phyloP scores from a whole-genome alignment of 441 rosid genomes.

The Breynia disticha region DNA sequence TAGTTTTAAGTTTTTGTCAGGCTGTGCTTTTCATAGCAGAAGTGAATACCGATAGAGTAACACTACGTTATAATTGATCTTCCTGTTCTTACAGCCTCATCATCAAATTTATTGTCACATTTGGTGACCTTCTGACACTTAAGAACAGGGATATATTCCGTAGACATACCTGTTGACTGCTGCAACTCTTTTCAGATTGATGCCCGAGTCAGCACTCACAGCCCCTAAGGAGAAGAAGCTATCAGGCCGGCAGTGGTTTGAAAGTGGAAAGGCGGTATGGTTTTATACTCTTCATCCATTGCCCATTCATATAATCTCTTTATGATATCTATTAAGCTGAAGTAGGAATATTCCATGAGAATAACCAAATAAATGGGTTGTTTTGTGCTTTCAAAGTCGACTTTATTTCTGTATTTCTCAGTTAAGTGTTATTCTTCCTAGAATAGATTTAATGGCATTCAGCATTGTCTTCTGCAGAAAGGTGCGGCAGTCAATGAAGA shows the following conservation, averaged over 20 bases:
- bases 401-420: background rate
- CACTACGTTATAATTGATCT: background rate
- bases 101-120: background rate
- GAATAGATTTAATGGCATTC: constrained; percentile 1
- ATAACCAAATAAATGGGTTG: no score
- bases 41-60: background rate
- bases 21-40: no score
- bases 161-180: background rate
- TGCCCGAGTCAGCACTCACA: constrained; percentile 86
- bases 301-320: no score
- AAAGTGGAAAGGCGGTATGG: constrained; percentile 65
- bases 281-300: background rate
- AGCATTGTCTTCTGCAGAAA: constrained; percentile 58
- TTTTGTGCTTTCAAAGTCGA: background rate
- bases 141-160: background rate
- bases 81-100: background rate
- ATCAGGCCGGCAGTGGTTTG: constrained; percentile 92
- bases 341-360: no score
- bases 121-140: background rate
- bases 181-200: constrained; percentile 40
- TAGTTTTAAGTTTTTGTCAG: no score
- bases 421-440: background rate
- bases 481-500: constrained; percentile 53
- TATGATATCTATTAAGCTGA: no score
- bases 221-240: constrained; percentile 81